These are phyloP conservation scores for Neltuma alba DNA, from an alignment of 306 rosid genomes.

Conservation along the genomic window DNA sequence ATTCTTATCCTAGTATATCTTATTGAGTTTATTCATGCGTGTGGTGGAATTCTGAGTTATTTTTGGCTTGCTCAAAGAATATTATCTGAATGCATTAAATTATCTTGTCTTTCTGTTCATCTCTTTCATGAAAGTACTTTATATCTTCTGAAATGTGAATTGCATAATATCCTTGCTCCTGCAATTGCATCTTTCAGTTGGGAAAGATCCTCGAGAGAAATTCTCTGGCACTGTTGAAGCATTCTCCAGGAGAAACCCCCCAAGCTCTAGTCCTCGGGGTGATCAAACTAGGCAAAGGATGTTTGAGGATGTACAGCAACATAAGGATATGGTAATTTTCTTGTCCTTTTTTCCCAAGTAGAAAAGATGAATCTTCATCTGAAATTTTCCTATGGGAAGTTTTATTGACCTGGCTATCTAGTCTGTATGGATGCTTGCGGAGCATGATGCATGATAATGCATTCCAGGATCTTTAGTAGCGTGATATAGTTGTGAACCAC, in stretches of 20 bases:
- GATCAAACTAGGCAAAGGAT: slow-evolving; percentile 72
- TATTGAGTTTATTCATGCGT: not conserved
- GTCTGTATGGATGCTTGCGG: slow-evolving; percentile 4
- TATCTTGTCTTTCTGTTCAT: slow-evolving; percentile 17
- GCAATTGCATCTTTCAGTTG: slow-evolving; percentile 65
- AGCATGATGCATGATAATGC: not conserved
- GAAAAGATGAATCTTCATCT: not conserved
- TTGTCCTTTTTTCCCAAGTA: not conserved
- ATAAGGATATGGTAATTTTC: slow-evolving; percentile 71
- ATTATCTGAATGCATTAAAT: slow-evolving; percentile 15
- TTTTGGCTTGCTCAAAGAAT: slow-evolving; percentile 22
- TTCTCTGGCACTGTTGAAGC: slow-evolving; percentile 93
- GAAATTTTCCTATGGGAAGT: not conserved
- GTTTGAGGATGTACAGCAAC: slow-evolving; percentile 60
- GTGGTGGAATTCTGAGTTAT: slow-evolving; percentile 6
- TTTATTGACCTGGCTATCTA: not conserved
- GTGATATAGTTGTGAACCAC: no score
- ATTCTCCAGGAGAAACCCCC: slow-evolving; percentile 76
- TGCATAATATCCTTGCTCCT: slow-evolving; percentile 25
- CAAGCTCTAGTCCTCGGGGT: slow-evolving; percentile 72
- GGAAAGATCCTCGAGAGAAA: slow-evolving; percentile 89
- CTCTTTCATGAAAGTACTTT: slow-evolving; percentile 17
- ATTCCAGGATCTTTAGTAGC: no score
- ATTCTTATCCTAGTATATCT: slow-evolving; percentile 27
- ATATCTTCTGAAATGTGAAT: not conserved